Evolutionary conservation across 768 basidiomycete genomes (phyloP).

Genomic region (Pleurotus citrinopileatus): DNA sequence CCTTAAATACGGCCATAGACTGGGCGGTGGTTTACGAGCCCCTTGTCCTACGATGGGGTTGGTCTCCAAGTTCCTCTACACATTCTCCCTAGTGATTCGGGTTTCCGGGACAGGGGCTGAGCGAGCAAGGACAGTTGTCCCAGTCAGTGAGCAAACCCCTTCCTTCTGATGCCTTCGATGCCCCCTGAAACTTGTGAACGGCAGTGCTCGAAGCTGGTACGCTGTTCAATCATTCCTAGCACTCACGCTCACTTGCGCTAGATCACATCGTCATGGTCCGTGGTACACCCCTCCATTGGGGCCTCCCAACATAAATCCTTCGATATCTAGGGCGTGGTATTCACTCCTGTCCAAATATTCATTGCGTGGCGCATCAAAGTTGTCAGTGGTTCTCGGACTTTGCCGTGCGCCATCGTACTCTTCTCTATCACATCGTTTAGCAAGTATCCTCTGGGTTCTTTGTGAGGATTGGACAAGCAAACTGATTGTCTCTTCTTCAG

Average conservation of each 20-base stretch:
- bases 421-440: slow-evolving; percentile 29
- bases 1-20: slow-evolving; percentile 31
- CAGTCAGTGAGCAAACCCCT: not conserved
- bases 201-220: no score
- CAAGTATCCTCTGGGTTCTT: slow-evolving; percentile 16
- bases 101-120: no score
- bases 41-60: slow-evolving; percentile 34
- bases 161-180: no score
- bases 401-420: slow-evolving; percentile 24
- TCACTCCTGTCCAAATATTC: slow-evolving; percentile 39
- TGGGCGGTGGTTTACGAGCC: slow-evolving; percentile 38
- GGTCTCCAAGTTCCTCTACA: no score
- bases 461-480: no score
- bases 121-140: no score
- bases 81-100: no score
- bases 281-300: not conserved
- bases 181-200: no score
- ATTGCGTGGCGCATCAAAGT: slow-evolving; percentile 37
- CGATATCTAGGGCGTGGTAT: slow-evolving; percentile 30
- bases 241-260: slow-evolving; percentile 6
- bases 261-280: slow-evolving; percentile 33
- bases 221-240: no score
- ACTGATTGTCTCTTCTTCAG: no score
- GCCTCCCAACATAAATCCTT: no score
- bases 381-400: slow-evolving; percentile 25